Conservation (phyloP, 176 grass and related monocot genomes). For the Raddia guianensis region DNA sequence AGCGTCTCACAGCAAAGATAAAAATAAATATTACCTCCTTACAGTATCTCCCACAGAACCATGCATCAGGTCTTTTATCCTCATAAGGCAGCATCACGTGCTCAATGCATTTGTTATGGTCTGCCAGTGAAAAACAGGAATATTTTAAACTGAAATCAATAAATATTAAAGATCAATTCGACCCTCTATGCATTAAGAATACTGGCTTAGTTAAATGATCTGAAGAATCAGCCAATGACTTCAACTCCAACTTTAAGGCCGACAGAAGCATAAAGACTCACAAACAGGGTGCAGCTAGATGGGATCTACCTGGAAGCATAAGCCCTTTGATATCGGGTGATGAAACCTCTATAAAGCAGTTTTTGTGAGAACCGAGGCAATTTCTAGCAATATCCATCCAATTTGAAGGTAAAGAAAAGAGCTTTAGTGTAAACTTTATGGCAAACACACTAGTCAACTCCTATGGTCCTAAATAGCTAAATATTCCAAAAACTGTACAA, state of each 20-base stretch:
- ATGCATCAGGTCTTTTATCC: conserved; percentile 46
- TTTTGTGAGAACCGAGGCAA: conserved; percentile 11
- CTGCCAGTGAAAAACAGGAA: conserved; percentile 53
- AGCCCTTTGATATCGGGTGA: not conserved
- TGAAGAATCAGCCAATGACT: not conserved
- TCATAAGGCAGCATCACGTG: conserved; percentile 34
- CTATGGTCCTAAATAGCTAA: not conserved
- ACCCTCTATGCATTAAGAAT: conserved; percentile 17
- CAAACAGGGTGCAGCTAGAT: conserved; percentile 16
- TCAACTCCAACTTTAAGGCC: conserved; percentile 1
- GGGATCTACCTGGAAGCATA: conserved; percentile 19
- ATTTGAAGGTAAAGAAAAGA: not conserved
- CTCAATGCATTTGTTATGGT: conserved; percentile 63
- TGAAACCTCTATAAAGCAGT: not conserved
- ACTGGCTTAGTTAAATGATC: conserved; percentile 8
- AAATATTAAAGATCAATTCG: conserved; percentile 22
- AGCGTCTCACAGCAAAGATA: conserved; percentile 8
- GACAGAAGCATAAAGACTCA: conserved; percentile 1
- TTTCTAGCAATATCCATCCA: not conserved
- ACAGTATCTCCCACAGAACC: conserved; percentile 72
- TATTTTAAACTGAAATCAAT: conserved; percentile 27
- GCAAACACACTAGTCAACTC: not conserved
- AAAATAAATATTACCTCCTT: conserved; percentile 57
- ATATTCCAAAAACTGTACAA: not conserved
- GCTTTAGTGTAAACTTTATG: not conserved